Conservation (phyloP, 805 yeast species). For the Cyberlindnera mycetangii region DNA sequence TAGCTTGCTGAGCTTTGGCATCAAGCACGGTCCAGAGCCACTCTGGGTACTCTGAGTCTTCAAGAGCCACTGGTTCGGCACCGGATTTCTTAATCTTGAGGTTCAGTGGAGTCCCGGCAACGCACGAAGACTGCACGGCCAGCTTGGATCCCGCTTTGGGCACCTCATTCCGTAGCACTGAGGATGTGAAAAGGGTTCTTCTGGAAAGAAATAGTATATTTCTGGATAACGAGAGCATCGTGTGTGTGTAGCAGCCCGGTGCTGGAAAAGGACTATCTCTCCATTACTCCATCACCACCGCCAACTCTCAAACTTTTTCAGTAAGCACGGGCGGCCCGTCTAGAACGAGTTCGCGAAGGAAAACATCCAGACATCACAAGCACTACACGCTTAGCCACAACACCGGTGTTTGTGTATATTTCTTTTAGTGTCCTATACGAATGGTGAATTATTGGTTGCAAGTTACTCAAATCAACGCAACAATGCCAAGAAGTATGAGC, state of each 20-base stretch:
- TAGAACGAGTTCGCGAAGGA: neutral
- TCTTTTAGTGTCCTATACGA: no score
- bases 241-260: neutral
- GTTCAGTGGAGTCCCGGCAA: conserved; percentile 70
- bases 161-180: conserved; percentile 14
- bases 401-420: neutral
- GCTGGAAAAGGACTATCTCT: neutral
- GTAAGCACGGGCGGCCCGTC: neutral
- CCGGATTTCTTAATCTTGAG: conserved; percentile 74
- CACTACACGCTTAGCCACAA: neutral
- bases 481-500: conserved; percentile 5
- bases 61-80: conserved; percentile 84
- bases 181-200: conserved; percentile 18
- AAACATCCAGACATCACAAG: conserved; percentile 3
- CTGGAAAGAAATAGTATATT: neutral
- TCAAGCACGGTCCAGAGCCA: conserved; percentile 93
- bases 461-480: conserved; percentile 4
- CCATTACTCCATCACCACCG: neutral
- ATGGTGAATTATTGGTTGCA: no score
- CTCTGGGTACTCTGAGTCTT: conserved; percentile 85
- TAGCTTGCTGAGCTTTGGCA: conserved; percentile 52
- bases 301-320: conserved; percentile 7
- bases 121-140: conserved; percentile 45
- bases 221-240: conserved; percentile 12
- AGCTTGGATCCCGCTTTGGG: conserved; percentile 4